phyloP scores from a whole-genome alignment of 164 flowering plant genomes.

The Malania oleifera region DNA sequence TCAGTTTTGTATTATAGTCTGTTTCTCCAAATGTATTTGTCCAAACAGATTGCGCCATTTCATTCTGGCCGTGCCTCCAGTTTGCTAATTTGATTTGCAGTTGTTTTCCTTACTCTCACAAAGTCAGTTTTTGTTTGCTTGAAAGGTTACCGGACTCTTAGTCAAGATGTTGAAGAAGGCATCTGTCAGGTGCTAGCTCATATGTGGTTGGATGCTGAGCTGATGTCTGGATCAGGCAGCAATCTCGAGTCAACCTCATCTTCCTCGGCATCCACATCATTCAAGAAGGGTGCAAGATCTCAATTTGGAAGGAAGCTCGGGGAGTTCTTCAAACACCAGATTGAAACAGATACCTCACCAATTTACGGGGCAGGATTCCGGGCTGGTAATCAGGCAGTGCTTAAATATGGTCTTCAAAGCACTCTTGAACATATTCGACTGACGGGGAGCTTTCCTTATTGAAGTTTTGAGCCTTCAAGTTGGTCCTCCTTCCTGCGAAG shows the following conservation, averaged over 20 bases:
- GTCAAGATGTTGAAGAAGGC: slow-evolving; percentile 91
- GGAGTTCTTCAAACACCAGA: slow-evolving; percentile 86
- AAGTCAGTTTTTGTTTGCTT: neutral
- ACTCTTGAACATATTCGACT: slow-evolving; percentile 75
- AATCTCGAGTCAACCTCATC: slow-evolving; percentile 48
- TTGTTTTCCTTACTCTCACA: neutral
- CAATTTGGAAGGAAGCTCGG: slow-evolving; percentile 81
- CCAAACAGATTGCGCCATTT: too few relatives aligned
- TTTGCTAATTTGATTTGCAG: too few relatives aligned
- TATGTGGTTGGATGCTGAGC: slow-evolving; percentile 83
- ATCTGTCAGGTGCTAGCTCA: slow-evolving; percentile 94
- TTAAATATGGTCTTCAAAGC: slow-evolving; percentile 57
- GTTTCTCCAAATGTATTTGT: too few relatives aligned
- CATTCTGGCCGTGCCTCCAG: too few relatives aligned
- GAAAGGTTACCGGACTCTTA: slow-evolving; percentile 65
- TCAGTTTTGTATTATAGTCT: too few relatives aligned
- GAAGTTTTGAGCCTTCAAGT: slow-evolving; percentile 6
- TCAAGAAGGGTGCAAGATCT: slow-evolving; percentile 50
- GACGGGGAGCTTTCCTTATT: slow-evolving; percentile 75
- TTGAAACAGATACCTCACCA: slow-evolving; percentile 78
- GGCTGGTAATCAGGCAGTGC: slow-evolving; percentile 68
- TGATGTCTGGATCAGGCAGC: slow-evolving; percentile 41
- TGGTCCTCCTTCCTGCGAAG: neutral
- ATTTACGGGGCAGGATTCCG: slow-evolving; percentile 92
- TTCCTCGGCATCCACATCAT: slow-evolving; percentile 31